Evolutionary conservation across 2,329 filamentous ascomycete species (phyloP).

Genomic region (Colletotrichum gigasporum): DNA sequence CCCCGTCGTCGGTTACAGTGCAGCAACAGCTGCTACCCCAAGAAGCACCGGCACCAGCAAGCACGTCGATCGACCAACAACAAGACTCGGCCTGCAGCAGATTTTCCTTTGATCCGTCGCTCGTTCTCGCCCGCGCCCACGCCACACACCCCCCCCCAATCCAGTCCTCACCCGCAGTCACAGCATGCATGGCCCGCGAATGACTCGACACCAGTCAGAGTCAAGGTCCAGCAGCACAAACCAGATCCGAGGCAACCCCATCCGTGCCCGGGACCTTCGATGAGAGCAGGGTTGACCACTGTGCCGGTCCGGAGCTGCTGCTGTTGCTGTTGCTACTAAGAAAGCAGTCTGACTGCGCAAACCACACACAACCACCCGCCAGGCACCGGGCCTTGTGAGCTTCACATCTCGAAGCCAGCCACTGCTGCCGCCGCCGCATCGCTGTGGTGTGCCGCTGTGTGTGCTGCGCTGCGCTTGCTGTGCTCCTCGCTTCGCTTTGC

Average conservation of each 20-base stretch:
- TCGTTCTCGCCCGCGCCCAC: slow-evolving; percentile 19
- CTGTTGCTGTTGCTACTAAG: slow-evolving; percentile 3
- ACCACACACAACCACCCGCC: background rate
- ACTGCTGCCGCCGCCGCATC: slow-evolving; percentile 13
- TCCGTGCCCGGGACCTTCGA: slow-evolving; percentile 5
- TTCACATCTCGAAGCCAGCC: slow-evolving; percentile 17
- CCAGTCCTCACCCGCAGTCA: slow-evolving; percentile 14
- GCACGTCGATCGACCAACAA: slow-evolving; percentile 1
- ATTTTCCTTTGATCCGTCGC: slow-evolving; percentile 10
- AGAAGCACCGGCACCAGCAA: background rate
- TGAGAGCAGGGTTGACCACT: slow-evolving; percentile 14
- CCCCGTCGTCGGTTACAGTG: slow-evolving; percentile 1
- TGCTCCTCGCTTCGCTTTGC: slow-evolving; percentile 4
- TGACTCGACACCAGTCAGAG: slow-evolving; percentile 31
- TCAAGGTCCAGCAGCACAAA: slow-evolving; percentile 20
- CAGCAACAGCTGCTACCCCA: background rate
- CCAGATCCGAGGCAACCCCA: slow-evolving; percentile 21
- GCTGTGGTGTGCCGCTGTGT: slow-evolving; percentile 17
- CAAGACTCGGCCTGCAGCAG: background rate
- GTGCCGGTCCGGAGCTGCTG: slow-evolving; percentile 18
- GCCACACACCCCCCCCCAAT: background rate
- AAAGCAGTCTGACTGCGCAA: background rate
- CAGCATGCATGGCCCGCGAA: slow-evolving; percentile 28
- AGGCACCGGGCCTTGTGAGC: slow-evolving; percentile 5
- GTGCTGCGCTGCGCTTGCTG: slow-evolving; percentile 3